phyloP scores from a whole-genome alignment of 1,284 basidiomycete species.

The Cutaneotrichosporon sp. region DNA sequence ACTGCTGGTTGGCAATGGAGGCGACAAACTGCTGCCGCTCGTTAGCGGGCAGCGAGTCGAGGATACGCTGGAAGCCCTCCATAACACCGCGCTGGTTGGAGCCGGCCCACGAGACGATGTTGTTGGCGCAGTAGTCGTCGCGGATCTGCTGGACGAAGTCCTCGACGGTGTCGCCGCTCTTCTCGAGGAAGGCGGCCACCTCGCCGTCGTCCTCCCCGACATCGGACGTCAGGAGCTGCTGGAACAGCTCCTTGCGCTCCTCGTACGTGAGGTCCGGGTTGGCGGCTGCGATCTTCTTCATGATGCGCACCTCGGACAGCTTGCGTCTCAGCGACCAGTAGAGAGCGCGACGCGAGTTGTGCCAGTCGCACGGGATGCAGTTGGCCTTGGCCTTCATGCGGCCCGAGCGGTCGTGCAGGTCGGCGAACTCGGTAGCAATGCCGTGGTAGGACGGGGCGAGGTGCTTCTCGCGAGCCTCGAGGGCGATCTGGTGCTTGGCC shows the following conservation, averaged over 20 bases:
- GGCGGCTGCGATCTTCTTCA: constrained; percentile 46
- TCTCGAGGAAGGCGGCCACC: constrained; percentile 47
- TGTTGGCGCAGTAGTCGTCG: constrained; percentile 42
- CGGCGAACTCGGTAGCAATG: constrained; percentile 89
- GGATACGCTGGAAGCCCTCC: constrained; percentile 41
- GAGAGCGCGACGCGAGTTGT: constrained; percentile 83
- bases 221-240: constrained; percentile 39
- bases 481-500: constrained; percentile 60
- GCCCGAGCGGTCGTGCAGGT: constrained; percentile 85
- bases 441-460: constrained; percentile 88
- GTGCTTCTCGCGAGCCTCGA: constrained; percentile 74
- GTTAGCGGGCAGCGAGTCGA: constrained; percentile 64
- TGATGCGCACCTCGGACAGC: constrained; percentile 51
- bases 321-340: constrained; percentile 83
- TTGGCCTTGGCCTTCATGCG: constrained; percentile 99
- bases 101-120: constrained; percentile 37
- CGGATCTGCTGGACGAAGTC: constrained; percentile 33
- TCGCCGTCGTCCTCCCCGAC: constrained; percentile 36
- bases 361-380: constrained; percentile 77
- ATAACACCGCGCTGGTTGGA: constrained; percentile 44
- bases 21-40: constrained; percentile 62
- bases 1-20: constrained; percentile 23
- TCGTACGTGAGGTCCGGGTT: constrained; percentile 45
- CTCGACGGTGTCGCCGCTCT: constrained; percentile 35
- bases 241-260: constrained; percentile 42